Percentiles rank a stretch among this genome's conserved stretches.
These are phyloP conservation scores for Hanseniaspora vineae DNA, from an alignment of 805 yeast species.

Conservation along the genomic window DNA sequence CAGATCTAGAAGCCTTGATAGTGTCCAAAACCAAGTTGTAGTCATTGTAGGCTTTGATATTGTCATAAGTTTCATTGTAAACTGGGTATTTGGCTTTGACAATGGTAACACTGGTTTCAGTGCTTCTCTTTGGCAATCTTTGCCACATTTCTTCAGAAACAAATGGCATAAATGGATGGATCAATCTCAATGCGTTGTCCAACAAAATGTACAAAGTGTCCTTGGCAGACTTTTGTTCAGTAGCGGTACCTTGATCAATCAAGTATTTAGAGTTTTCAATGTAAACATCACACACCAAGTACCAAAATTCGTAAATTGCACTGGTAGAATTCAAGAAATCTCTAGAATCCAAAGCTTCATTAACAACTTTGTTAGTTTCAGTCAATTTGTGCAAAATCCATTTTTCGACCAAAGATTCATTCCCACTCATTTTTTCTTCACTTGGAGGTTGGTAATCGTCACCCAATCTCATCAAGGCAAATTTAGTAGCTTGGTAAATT, in stretches of 20 bases:
- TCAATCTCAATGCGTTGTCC: constrained; percentile 80
- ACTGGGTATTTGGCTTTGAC: constrained; percentile 71
- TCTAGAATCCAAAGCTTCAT: constrained; percentile 61
- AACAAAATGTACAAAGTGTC: constrained; percentile 88
- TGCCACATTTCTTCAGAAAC: constrained; percentile 98
- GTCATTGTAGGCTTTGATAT: constrained; percentile 52
- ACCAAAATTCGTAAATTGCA: constrained; percentile 88
- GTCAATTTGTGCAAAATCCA: constrained; percentile 90
- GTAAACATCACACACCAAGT: constrained; percentile 91
- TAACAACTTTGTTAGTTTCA: constrained; percentile 49
- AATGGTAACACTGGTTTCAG: constrained; percentile 59
- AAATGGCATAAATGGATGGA: constrained; percentile 98
- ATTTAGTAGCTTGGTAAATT: constrained; percentile 97
- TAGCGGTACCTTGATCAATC: constrained; percentile 81
- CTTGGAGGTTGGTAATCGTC: constrained; percentile 77
- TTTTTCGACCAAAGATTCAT: constrained; percentile 84
- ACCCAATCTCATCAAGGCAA: constrained; percentile 86
- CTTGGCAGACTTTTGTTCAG: constrained; percentile 78
- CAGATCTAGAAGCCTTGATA: constrained; percentile 83
- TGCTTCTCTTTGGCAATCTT: constrained; percentile 78
- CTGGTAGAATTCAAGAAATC: constrained; percentile 83
- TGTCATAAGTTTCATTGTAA: constrained; percentile 45
- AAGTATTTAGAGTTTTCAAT: constrained; percentile 93
- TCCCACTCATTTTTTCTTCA: constrained; percentile 47
- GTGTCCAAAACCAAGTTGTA: constrained; percentile 78